Evolutionary conservation across 129 eudicot species (phyloP).

Genomic region (Sambucus nigra): DNA sequence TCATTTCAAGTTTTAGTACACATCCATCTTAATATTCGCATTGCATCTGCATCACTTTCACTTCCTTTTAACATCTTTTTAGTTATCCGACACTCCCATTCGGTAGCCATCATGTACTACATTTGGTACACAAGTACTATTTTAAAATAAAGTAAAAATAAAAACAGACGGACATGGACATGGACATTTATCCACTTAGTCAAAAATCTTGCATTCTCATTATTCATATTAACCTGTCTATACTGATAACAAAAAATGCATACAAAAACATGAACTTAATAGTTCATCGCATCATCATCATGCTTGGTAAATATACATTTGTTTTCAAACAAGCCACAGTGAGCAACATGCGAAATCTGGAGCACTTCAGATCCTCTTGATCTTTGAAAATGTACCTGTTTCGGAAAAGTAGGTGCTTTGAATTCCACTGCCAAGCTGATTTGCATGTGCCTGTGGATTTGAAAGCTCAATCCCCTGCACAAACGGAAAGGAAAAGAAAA

Average conservation of each 20-base stretch:
- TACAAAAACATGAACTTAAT: not conserved
- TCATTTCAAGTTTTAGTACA: too few species aligned
- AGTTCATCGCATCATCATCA: not conserved
- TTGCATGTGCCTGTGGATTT: slow-evolving; percentile 86
- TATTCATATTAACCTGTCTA: too few species aligned
- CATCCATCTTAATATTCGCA: too few species aligned
- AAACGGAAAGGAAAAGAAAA: not conserved
- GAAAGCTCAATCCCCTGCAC: slow-evolving; percentile 82
- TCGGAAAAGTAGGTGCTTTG: slow-evolving; percentile 97
- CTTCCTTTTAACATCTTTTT: too few species aligned
- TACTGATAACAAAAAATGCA: not conserved
- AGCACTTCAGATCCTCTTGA: slow-evolving; percentile 49
- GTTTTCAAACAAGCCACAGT: not conserved
- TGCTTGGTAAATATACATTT: too few species aligned
- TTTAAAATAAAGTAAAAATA: too few species aligned
- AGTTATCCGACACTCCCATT: too few species aligned
- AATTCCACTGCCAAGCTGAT: slow-evolving; percentile 83
- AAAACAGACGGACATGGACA: too few species aligned
- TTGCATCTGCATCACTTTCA: too few species aligned
- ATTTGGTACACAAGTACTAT: too few species aligned
- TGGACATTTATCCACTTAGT: not conserved
- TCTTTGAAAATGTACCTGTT: slow-evolving; percentile 92
- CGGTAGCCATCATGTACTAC: too few species aligned
- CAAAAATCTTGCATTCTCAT: not conserved
- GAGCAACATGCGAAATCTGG: not conserved